Base-by-base conservation (phyloP, 305 asterid genomes). In the Plantago rigida region DNA sequence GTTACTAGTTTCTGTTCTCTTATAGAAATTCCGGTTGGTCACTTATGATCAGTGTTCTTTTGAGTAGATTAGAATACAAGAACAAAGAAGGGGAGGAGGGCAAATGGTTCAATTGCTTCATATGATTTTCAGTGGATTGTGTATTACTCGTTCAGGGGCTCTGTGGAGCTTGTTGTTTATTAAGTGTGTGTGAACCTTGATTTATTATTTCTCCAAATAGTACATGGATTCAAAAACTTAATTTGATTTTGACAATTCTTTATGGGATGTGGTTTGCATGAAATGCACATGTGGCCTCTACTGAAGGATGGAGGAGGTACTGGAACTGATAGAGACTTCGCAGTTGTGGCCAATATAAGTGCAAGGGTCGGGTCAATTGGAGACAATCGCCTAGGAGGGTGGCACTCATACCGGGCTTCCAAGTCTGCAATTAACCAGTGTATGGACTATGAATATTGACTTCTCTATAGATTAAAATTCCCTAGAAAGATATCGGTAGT, bases 281-380 rank as follows among this genome's bases (percentile, higher is more conserved):
- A 51, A 62, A 76, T 87, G 96, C 90, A 91, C 72, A 82, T 91
- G 92, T 82, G 96, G 96, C 95, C 96, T 63, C 79, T 91, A 71
- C 89, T 91, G 47, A 91, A 79, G 78, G 80, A 65, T 42, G 92
- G 97, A 71, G 95, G 95, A 47, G 85, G 87, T 28, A 71, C 70
- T 29, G 92, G 84, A 49, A 72, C 92, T 39, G 82, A 63, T 24
- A 77, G 84, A 69, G 90, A 84, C 57, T 68, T 69, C 69, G 87
- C 96, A 3, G 12, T 87, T 29, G 82, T 87, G 34, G 96, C 94
- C 56, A 87, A 67, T 78, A 67, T 87, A 65, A 91, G 98, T 64
- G 98, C 96, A 44, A 70, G 98, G 68, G 95, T 91, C 49, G 98
- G 96, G 63, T 91, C 98, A 3, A 84, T 91, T 9, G 94, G 92